Evolutionary conservation across 2,329 filamentous ascomycete species (phyloP), one percentile per base, ranked within the genome.

Genomic region (Trichophyton mentagrophytes): DNA sequence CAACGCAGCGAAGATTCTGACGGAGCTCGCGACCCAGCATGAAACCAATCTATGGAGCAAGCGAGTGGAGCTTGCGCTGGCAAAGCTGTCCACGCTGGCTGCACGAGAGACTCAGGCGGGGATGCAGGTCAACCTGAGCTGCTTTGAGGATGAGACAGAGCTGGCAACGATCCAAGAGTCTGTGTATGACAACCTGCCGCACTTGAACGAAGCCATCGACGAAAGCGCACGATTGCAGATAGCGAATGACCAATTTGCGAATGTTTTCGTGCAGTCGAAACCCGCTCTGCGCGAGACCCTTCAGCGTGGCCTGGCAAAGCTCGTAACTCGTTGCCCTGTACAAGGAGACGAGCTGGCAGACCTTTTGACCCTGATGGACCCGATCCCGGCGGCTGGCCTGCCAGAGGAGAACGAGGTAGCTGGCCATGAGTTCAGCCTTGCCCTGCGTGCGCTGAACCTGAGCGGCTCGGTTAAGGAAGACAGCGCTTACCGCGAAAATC

Each of bases 11-110:
- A 76, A 83, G 47, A 87, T 85, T 0, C 79, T 99, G 55, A 77
- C 88, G 49, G 77, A 83, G 6, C 79, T 91, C 20, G 90, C 89
- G 0, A 76, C 86, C 20, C 79, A 80, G 57, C 83, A 84, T 60
- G 91, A 96, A 71, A 82, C 84, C 59, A 87, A 91, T 67, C 76
- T 93, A 3, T 97, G 92, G 92, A 90, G 85, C 74, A 95, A 95
- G 77, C 93, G 95, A 72, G 88, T 96, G 38, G 88, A 97, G 73
- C 78, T 97, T 27, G 95, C 90, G 62, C 79, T 99, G 44, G 88
- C 89, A 40, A 97, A 96, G 73, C 80, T 99, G 55, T 83, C 86
- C 15, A 79, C 85, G 60, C 74, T 96, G 65, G 89, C 89, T 15
- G 82, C 85, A 44, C 78, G 72, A 61, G 75, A 78, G 62, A 60